Conservation (phyloP, 1,139 yeast species). For the Candida neerlandica region DNA sequence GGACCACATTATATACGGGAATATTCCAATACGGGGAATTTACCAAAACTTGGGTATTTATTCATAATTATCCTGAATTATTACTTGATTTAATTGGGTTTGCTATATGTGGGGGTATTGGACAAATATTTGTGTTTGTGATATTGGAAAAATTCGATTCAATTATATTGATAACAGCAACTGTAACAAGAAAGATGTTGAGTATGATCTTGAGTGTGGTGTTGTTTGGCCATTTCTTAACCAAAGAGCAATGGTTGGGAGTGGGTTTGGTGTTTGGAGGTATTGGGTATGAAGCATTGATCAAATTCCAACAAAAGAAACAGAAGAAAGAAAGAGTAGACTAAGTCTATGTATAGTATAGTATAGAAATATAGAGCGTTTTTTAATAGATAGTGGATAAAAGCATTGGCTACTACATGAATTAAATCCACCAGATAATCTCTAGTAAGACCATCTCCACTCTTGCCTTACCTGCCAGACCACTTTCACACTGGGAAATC, state of each 20-base stretch:
- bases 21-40: conserved; percentile 52
- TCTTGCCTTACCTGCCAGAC: too few relatives aligned
- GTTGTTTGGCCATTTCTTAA: conserved; percentile 76
- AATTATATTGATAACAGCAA: conserved; percentile 81
- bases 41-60: conserved; percentile 48
- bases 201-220: conserved; percentile 90
- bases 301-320: conserved; percentile 16
- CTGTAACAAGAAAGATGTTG: conserved; percentile 94
- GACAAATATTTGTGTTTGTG: conserved; percentile 87
- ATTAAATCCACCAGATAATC: too few relatives aligned
- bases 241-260: conserved; percentile 72
- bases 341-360: too few relatives aligned
- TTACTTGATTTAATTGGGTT: conserved; percentile 64
- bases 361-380: not conserved
- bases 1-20: conserved; percentile 44
- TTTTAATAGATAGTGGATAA: not conserved
- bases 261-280: conserved; percentile 82
- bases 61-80: conserved; percentile 43
- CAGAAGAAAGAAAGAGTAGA: conserved; percentile 7
- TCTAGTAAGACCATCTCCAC: too few relatives aligned
- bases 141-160: conserved; percentile 87
- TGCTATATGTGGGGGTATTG: conserved; percentile 82
- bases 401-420: too few relatives aligned
- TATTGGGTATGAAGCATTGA: conserved; percentile 33
- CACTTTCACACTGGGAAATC: too few relatives aligned